These are phyloP conservation scores for Alternaria viburni DNA, from an alignment of 2,329 filamentous ascomycete species.

Conservation along the genomic window DNA sequence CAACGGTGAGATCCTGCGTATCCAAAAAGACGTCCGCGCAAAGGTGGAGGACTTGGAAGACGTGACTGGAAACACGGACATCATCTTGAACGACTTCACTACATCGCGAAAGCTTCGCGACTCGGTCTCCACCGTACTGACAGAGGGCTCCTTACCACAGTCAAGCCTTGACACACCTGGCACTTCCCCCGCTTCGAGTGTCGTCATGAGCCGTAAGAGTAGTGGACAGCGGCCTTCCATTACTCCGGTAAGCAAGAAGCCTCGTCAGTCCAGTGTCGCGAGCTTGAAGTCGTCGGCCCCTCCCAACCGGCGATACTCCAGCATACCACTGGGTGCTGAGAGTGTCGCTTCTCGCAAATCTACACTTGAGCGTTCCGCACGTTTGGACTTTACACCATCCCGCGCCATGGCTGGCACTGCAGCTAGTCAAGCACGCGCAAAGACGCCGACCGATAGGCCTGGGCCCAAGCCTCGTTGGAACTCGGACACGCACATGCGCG, in stretches of 20 bases:
- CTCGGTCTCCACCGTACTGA: constrained; percentile 89
- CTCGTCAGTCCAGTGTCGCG: constrained; percentile 55
- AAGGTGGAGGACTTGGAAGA: constrained; percentile 79
- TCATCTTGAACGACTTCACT: constrained; percentile 70
- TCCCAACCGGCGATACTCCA: constrained; percentile 56
- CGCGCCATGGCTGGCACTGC: constrained; percentile 36
- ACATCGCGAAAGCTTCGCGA: constrained; percentile 81
- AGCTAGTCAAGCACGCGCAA: constrained; percentile 28
- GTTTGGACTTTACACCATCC: constrained; percentile 30
- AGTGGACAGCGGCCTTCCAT: constrained; percentile 53
- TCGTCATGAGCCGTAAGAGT: constrained; percentile 61
- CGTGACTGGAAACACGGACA: constrained; percentile 79
- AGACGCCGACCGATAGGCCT: constrained; percentile 37
- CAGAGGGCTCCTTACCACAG: constrained; percentile 73
- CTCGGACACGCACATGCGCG: constrained; percentile 45
- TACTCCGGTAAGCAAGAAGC: constrained; percentile 56
- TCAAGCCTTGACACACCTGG: constrained; percentile 69
- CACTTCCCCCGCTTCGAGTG: constrained; percentile 70
- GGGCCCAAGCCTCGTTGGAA: constrained; percentile 49
- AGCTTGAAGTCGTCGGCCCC: constrained; percentile 50
- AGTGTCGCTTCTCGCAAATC: constrained; percentile 32
- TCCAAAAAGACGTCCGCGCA: constrained; percentile 85
- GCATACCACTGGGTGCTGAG: constrained; percentile 48
- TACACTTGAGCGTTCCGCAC: constrained; percentile 8
- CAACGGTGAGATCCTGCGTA: constrained; percentile 89